Percentiles rank a stretch among this genome's conserved stretches.
phyloP scores from a whole-genome alignment of 1,284 basidiomycete genomes.

The Rhodotorula sp. region DNA sequence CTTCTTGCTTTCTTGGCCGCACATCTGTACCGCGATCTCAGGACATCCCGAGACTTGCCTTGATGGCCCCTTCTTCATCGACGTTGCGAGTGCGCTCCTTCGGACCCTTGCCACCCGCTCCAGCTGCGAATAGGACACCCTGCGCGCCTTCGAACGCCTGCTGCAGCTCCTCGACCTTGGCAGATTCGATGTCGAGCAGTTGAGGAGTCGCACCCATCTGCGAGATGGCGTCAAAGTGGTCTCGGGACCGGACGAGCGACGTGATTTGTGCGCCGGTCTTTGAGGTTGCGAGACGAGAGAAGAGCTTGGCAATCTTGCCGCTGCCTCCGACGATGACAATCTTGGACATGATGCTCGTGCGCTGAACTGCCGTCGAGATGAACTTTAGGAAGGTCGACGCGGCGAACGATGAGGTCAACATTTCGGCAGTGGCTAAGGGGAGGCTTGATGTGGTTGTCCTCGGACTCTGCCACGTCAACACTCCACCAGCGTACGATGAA shows the following conservation, averaged over 20 bases:
- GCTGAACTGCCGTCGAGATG: too few relatives aligned
- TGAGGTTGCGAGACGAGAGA: slow-evolving; percentile 56
- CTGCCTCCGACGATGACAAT: slow-evolving; percentile 58
- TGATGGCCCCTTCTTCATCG: slow-evolving; percentile 68
- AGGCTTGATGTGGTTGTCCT: neutral
- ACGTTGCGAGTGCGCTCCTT: slow-evolving; percentile 64
- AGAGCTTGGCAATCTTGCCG: slow-evolving; percentile 60
- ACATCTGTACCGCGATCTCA: neutral
- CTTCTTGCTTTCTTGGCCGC: neutral
- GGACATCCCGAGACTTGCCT: slow-evolving; percentile 50
- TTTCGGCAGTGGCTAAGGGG: neutral
- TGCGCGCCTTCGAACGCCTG: slow-evolving; percentile 56
- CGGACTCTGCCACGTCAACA: neutral
- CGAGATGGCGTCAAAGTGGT: slow-evolving; percentile 56
- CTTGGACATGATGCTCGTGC: slow-evolving; percentile 5
- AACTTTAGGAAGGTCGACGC: too few relatives aligned
- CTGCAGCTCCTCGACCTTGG: slow-evolving; percentile 56
- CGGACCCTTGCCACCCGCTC: slow-evolving; percentile 66
- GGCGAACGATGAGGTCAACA: neutral
- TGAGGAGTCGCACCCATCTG: slow-evolving; percentile 56
- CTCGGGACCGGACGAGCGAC: slow-evolving; percentile 60
- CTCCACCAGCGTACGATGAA: neutral
- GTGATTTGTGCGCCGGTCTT: slow-evolving; percentile 53
- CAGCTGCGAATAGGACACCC: slow-evolving; percentile 64
- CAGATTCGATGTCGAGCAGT: slow-evolving; percentile 62